Percentiles rank a stretch among this genome's conserved stretches.
phyloP scores from a whole-genome alignment of 2,329 filamentous ascomycete genomes.

The Colletotrichum theobromicola region DNA sequence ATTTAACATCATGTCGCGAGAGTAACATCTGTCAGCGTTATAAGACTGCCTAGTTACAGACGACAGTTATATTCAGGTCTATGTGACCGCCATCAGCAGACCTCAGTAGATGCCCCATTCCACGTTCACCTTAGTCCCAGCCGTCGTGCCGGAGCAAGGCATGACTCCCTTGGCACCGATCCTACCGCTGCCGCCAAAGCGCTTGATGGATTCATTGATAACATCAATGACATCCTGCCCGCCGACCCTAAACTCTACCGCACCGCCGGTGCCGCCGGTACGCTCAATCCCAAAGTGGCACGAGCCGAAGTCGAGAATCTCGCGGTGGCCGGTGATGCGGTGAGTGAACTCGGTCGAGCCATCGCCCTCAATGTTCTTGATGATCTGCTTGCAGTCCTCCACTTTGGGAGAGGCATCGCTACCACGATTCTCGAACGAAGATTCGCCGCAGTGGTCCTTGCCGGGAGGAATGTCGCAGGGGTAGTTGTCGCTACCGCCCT shows the following conservation, averaged over 20 bases:
- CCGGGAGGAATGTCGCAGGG: conserved; percentile 36
- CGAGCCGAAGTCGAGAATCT: conserved; percentile 28
- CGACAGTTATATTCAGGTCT: too few species aligned
- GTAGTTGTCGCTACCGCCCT: conserved; percentile 28
- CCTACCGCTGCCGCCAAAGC: conserved; percentile 32
- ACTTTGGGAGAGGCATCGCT: conserved; percentile 36
- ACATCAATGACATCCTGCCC: conserved; percentile 32
- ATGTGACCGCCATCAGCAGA: background rate
- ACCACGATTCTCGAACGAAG: conserved; percentile 37
- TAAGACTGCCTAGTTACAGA: too few species aligned
- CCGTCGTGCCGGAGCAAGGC: conserved; percentile 29
- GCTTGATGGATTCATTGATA: conserved; percentile 31
- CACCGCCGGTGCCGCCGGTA: conserved; percentile 26
- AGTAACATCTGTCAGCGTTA: too few species aligned
- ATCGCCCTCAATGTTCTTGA: conserved; percentile 32
- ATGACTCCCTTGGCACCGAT: conserved; percentile 39
- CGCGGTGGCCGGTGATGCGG: conserved; percentile 25
- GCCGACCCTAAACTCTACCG: conserved; percentile 34
- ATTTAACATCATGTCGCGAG: too few species aligned
- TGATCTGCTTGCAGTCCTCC: conserved; percentile 37
- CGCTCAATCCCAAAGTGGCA: conserved; percentile 37
- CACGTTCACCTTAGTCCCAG: background rate
- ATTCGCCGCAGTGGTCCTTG: conserved; percentile 30
- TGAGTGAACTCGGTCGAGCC: conserved; percentile 15
- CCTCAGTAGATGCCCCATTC: conserved; percentile 1